A percentile compares a stretch with the other conserved stretches of the same genome.
Conservation (phyloP, 352 stramenopile genomes). For the Elongisporangium undulatum region DNA sequence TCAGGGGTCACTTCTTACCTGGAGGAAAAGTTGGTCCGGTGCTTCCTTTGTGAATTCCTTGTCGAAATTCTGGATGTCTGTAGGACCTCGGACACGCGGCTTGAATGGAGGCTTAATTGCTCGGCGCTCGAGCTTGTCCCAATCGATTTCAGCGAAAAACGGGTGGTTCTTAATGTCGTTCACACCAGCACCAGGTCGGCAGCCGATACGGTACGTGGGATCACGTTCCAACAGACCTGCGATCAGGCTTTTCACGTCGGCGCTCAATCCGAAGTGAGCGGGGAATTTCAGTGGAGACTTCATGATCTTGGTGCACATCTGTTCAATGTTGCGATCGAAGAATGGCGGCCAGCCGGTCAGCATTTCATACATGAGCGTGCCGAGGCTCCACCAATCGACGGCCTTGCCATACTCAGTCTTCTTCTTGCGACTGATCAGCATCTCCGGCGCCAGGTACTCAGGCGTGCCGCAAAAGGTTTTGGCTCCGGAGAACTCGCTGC, state of each 20-base stretch:
- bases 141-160: conserved; percentile 82
- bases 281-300: conserved; percentile 87
- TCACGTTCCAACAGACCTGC: conserved; percentile 71
- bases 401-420: conserved; percentile 89
- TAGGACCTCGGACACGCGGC: conserved; percentile 68
- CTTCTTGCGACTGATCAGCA: conserved; percentile 87
- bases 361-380: conserved; percentile 94
- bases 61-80: conserved; percentile 88
- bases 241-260: conserved; percentile 77
- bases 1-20: conserved; percentile 16
- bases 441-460: conserved; percentile 87
- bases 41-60: conserved; percentile 85
- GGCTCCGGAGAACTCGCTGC: conserved; percentile 69
- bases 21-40: conserved; percentile 68
- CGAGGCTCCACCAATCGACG: conserved; percentile 94
- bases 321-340: conserved; percentile 90
- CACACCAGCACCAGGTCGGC: conserved; percentile 55
- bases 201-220: conserved; percentile 60
- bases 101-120: conserved; percentile 84
- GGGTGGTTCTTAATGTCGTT: conserved; percentile 77
- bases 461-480: conserved; percentile 88
- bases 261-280: conserved; percentile 69
- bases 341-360: conserved; percentile 92
- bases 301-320: conserved; percentile 92
- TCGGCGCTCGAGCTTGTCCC: conserved; percentile 61